Evolutionary conservation across 83 land plant genomes (phyloP).

Genomic region (Picea abies): DNA sequence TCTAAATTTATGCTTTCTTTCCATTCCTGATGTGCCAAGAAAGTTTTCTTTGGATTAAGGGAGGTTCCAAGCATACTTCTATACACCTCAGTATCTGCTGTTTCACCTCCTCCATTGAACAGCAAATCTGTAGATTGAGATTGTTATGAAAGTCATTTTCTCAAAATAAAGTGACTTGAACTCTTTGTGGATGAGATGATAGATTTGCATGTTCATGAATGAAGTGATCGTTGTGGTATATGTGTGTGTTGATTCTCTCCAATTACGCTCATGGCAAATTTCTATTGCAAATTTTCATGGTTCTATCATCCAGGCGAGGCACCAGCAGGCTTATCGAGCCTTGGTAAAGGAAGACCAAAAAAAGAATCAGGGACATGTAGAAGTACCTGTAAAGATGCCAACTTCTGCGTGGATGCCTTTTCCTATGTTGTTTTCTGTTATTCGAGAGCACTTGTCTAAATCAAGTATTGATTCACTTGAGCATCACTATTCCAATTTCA

Average conservation of each 20-base stretch:
- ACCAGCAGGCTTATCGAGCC: not conserved
- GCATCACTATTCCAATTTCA: constrained; percentile 37
- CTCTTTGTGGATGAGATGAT: not conserved
- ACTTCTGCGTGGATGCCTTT: constrained; percentile 64
- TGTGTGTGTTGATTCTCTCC: not conserved
- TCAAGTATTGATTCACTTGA: constrained; percentile 35
- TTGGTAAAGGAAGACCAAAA: not conserved
- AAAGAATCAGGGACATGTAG: not conserved
- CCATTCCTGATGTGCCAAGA: too few relatives aligned
- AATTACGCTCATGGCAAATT: not conserved
- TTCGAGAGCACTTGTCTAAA: constrained; percentile 38
- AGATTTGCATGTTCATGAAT: not conserved
- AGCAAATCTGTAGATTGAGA: too few relatives aligned
- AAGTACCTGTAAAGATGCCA: constrained; percentile 20
- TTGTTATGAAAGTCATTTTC: too few relatives aligned
- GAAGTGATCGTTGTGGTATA: not conserved
- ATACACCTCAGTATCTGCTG: too few relatives aligned
- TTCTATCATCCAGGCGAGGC: constrained; percentile 11
- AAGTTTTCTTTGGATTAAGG: too few relatives aligned
- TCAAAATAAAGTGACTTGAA: not conserved
- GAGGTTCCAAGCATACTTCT: too few relatives aligned
- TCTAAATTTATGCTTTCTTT: too few relatives aligned
- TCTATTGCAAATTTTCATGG: not conserved
- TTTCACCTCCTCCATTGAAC: too few relatives aligned
- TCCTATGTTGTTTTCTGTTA: constrained; percentile 52